Evolutionary conservation across 768 basidiomycete species (phyloP).

Genomic region (Xerocomus brunneocitrinus): DNA sequence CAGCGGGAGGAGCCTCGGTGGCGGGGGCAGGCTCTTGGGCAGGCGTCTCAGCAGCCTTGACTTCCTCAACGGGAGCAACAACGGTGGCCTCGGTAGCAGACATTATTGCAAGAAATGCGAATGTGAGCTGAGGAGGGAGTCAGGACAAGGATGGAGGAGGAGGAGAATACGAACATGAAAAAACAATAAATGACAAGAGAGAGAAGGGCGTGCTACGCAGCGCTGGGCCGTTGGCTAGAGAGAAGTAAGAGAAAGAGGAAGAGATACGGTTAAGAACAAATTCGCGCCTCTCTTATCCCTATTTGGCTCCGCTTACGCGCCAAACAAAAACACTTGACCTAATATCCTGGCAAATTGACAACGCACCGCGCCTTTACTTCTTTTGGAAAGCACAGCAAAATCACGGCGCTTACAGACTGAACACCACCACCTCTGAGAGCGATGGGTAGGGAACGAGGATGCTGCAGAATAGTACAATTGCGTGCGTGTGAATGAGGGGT

Average conservation of each 20-base stretch:
- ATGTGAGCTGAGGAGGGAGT: conserved; percentile 43
- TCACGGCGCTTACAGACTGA: conserved; percentile 3
- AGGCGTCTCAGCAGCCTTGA: conserved; percentile 43
- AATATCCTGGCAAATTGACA: conserved; percentile 19
- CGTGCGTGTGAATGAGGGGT: not conserved
- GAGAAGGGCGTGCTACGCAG: conserved; percentile 57
- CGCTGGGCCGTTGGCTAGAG: conserved; percentile 46
- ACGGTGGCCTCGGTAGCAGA: conserved; percentile 64
- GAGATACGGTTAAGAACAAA: conserved; percentile 36
- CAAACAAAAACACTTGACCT: conserved; percentile 37
- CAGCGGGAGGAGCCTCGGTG: conserved; percentile 27
- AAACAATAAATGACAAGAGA: conserved; percentile 55
- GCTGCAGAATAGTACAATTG: not conserved
- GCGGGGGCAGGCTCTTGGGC: conserved; percentile 28
- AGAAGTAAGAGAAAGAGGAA: conserved; percentile 57
- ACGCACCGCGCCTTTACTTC: conserved; percentile 4
- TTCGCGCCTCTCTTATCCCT: conserved; percentile 39
- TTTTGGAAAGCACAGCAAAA: conserved; percentile 4
- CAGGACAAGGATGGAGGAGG: conserved; percentile 1
- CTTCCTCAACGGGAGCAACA: conserved; percentile 49
- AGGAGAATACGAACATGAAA: conserved; percentile 39
- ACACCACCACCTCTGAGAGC: not conserved
- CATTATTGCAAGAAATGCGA: conserved; percentile 68
- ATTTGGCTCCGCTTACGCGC: conserved; percentile 39
- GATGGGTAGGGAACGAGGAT: not conserved